Base-by-base conservation (phyloP, 2,329 filamentous ascomycete species). In the Aspergillus chevalieri region DNA sequence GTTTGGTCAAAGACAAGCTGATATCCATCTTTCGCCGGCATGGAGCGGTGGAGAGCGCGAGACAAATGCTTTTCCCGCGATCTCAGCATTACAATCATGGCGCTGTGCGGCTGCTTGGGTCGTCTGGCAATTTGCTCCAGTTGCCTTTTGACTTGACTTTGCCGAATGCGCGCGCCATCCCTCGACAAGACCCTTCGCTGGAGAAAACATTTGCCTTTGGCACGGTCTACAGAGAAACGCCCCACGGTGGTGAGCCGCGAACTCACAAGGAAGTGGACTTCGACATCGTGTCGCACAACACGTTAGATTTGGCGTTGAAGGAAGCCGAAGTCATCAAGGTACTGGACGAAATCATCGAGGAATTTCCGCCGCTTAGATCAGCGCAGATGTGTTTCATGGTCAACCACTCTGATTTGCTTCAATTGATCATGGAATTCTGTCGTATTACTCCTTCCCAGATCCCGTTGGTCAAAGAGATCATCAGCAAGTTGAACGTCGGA, bases 311-410 rank as follows among this genome's bases (percentile, higher is more conserved):
- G 43, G 86, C 90, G 1, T 69, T 96, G 49, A 94, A 95, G 62
- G 93, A 98, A 68, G 92, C 92, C 0, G 92, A 97, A 68, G 85
- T 90, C 0, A 81, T 98, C 58, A 97, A 96, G 61, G 91, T 97
- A 2, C 74, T 97, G 19, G 93, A 98, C 64, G 93, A 98, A 65
- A 86, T 96, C 38, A 80, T 94, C 14, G 78, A 84, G 44, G 80
- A 85, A 4, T 91, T 97, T 55, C 91, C 91, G 0, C 83, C 85
- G 2, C 75, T 95, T 10, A 78, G 81, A 8, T 78, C 82, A 0
- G 78, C 79, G 2, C 81, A 83, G 22, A 89, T 96, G 82, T 94
- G 87, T 63, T 94, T 96, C 58, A 85, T 95, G 56, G 69, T 98
- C 33, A 93, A 93, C 44, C 93, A 98, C 65, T 89, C 89, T 0